Evolutionary conservation across 2,329 filamentous ascomycete genomes (phyloP), one percentile per base, ranked within the genome.

Genomic region (Calonectria multiphialidica): DNA sequence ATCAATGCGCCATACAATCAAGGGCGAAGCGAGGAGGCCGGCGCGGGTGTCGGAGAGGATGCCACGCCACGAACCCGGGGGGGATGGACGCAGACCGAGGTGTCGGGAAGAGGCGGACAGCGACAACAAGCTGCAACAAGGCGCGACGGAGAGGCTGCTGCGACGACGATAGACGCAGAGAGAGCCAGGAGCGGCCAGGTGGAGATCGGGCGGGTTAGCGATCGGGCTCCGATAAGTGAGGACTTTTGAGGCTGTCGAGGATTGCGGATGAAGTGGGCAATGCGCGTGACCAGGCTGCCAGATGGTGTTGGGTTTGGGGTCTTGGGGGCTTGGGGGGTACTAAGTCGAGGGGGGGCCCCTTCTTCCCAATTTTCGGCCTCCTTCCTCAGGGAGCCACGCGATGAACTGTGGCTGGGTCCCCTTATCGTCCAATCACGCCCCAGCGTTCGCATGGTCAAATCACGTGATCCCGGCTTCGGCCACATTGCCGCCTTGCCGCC

Each of bases 251-350:
- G 80, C 75, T 79, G 80, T 81, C 78, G 71, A 79, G 77, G 76
- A 78, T 78, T 80, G 79, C 76, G 74, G 79, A 78, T 77, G 78
- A 79, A 75, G 81, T 79, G 81, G 82, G 79, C 80, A 82, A 83
- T 82, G 81, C 82, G 81, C 81, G 82, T 83, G 81, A 83, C 81
- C 77, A 80, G 78, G 80, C 77, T 77, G 77, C 79, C 79, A 77
- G 78, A 79, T 79, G 77, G 78, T 78, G 77, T 81, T 78, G 77
- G 78, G 76, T 76, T 80, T 79, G 72, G 76, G 65, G 75, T 72
- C 71, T 77, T 77, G 75, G 67, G 62, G 73, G 72, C 62, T 71
- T 70, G 64, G 70, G 64, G 71, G 66, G 72, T 66, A 59, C 40
- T 62, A 63, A 71, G 70, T 67, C 68, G 68, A 66, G 77, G 73